phyloP scores from a whole-genome alignment of 176 grass and related monocot species.

The Cenchrus purpureus region DNA sequence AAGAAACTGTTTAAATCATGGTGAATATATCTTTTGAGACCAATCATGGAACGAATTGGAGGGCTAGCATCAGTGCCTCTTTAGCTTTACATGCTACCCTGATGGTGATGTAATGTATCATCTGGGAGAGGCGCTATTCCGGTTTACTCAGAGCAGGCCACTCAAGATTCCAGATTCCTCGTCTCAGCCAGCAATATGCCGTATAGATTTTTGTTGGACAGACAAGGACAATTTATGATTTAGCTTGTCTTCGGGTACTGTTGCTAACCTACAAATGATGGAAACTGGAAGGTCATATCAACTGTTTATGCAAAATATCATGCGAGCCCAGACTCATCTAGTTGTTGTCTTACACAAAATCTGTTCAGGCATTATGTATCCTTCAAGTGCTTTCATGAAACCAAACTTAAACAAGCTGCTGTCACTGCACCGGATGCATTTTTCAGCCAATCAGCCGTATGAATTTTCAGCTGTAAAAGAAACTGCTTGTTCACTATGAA shows the following conservation, averaged over 20 bases:
- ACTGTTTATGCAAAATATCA: not conserved
- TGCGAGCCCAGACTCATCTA: not conserved
- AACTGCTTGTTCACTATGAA: too few relatives aligned
- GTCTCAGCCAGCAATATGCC: not conserved
- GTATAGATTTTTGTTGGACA: constrained; percentile 23
- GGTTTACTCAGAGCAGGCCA: constrained; percentile 6
- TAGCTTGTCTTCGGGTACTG: constrained; percentile 10
- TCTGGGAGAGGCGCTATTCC: constrained; percentile 18
- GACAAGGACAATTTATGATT: not conserved
- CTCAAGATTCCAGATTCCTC: not conserved
- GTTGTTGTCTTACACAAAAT: not conserved
- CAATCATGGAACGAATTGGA: not conserved
- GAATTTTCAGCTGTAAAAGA: not conserved
- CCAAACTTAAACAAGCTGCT: not conserved
- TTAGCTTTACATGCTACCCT: constrained; percentile 2
- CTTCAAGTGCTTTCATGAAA: not conserved
- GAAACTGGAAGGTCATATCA: not conserved
- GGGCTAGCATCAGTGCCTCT: constrained; percentile 21
- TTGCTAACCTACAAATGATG: not conserved
- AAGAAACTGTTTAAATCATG: not conserved
- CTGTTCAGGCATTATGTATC: not conserved
- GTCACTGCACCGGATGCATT: not conserved
- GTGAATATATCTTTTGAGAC: too few relatives aligned
- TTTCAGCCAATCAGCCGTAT: not conserved
- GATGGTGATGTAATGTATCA: constrained; percentile 4